phyloP scores from a whole-genome alignment of 2,329 filamentous ascomycete genomes.

The Chaetoscypha palmicola region DNA sequence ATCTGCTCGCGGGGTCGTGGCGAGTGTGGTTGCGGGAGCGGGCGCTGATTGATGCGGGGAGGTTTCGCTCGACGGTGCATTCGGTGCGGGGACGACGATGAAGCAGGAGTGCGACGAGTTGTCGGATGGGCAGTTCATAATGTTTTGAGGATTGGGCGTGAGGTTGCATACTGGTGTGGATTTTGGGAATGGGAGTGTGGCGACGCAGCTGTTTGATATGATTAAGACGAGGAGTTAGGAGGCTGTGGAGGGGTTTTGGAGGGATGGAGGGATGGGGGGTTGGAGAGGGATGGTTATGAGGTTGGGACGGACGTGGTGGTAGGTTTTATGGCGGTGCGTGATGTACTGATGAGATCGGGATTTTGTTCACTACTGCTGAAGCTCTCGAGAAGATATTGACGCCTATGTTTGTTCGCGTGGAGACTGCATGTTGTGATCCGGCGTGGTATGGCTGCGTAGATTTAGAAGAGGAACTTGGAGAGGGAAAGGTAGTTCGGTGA shows the following conservation, averaged over 20 bases:
- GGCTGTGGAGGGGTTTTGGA: conserved; percentile 46
- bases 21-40: conserved; percentile 60
- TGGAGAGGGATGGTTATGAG: conserved; percentile 66
- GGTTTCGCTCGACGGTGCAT: conserved; percentile 30
- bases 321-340: too few relatives aligned
- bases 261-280: conserved; percentile 50
- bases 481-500: too few relatives aligned
- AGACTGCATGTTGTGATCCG: too few relatives aligned
- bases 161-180: conserved; percentile 37
- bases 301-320: conserved; percentile 55
- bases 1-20: conserved; percentile 49
- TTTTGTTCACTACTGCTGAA: conserved; percentile 19
- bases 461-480: too few relatives aligned
- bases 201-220: conserved; percentile 56
- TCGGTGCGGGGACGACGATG: conserved; percentile 37
- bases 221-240: conserved; percentile 60
- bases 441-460: too few relatives aligned
- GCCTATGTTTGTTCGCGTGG: conserved; percentile 7
- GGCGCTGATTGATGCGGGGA: conserved; percentile 39
- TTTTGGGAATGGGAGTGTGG: conserved; percentile 55
- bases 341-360: background rate
- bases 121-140: conserved; percentile 45
- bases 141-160: conserved; percentile 37
- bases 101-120: conserved; percentile 43
- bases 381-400: conserved; percentile 14